Evolutionary conservation across 1,284 basidiomycete genomes (phyloP).

Genomic region (Kalmanozyma brasiliensis): DNA sequence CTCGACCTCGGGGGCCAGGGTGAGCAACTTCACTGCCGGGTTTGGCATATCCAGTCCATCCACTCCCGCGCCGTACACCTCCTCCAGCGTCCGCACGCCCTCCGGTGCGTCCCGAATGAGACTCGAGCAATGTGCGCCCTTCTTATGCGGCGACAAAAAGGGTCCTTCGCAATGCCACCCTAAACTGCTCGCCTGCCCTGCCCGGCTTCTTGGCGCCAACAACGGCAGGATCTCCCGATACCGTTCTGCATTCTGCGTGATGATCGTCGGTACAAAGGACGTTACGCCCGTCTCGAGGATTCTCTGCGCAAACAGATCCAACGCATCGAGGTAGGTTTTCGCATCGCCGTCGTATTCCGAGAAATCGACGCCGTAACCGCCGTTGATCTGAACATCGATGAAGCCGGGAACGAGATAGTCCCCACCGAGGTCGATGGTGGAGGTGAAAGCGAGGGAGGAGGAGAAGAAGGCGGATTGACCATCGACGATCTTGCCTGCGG

Average conservation of each 20-base stretch:
- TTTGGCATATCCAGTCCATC: slow-evolving; percentile 70
- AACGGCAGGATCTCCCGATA: slow-evolving; percentile 70
- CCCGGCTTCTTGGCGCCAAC: slow-evolving; percentile 68
- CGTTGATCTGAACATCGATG: slow-evolving; percentile 84
- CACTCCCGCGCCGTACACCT: slow-evolving; percentile 48
- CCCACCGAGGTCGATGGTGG: slow-evolving; percentile 33
- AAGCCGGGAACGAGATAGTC: slow-evolving; percentile 75
- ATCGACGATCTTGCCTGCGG: slow-evolving; percentile 26
- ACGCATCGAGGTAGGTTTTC: slow-evolving; percentile 68
- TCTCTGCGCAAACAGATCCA: slow-evolving; percentile 77
- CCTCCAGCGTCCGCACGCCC: slow-evolving; percentile 61
- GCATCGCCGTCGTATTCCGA: slow-evolving; percentile 73
- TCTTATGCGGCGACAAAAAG: slow-evolving; percentile 78
- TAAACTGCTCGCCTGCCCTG: slow-evolving; percentile 74
- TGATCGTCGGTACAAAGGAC: slow-evolving; percentile 72
- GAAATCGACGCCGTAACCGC: slow-evolving; percentile 89
- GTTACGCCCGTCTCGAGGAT: slow-evolving; percentile 89
- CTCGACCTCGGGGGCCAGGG: slow-evolving; percentile 84
- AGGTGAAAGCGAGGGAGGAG: slow-evolving; percentile 5
- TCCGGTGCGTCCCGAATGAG: slow-evolving; percentile 72
- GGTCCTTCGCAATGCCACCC: slow-evolving; percentile 92
- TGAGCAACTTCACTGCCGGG: slow-evolving; percentile 78
- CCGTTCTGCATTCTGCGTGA: slow-evolving; percentile 31
- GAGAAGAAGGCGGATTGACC: slow-evolving; percentile 41
- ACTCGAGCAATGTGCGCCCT: slow-evolving; percentile 80